phyloP scores from a whole-genome alignment of 2,329 filamentous ascomycete genomes.

The Fusarium compactum region DNA sequence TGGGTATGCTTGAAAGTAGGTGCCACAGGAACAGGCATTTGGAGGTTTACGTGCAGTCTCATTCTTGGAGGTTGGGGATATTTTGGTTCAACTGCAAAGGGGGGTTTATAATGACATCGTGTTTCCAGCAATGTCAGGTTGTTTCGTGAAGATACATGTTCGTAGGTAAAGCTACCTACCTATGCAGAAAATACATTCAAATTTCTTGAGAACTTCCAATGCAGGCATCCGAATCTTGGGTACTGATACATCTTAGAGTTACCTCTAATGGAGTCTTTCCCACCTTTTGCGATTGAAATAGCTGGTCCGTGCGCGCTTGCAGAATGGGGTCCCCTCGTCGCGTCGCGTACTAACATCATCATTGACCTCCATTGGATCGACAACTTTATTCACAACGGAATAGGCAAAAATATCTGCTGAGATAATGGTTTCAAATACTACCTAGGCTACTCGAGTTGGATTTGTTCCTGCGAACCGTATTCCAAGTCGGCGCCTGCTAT shows the following conservation, averaged over 20 bases:
- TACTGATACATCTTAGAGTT: background rate
- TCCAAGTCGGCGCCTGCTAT: background rate
- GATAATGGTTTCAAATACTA: background rate
- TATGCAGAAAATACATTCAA: background rate
- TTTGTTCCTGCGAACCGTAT: background rate
- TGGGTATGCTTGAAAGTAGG: conserved; percentile 45
- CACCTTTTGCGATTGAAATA: background rate
- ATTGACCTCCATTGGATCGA: conserved; percentile 32
- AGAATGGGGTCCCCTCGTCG: conserved; percentile 18
- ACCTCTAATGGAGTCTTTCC: background rate
- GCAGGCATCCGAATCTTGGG: background rate
- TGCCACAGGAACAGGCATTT: conserved; percentile 21
- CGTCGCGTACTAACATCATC: conserved; percentile 38
- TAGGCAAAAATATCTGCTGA: background rate
- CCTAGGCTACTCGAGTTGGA: background rate
- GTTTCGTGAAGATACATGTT: background rate
- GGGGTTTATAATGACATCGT: background rate
- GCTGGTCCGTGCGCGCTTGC: conserved; percentile 24
- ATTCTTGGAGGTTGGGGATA: conserved; percentile 36
- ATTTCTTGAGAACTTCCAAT: background rate
- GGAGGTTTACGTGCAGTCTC: conserved; percentile 25
- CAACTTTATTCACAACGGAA: conserved; percentile 22
- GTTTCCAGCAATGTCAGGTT: background rate
- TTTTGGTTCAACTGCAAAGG: conserved; percentile 35
- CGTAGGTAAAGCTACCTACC: background rate